A percentile compares a stretch with the other conserved stretches of the same genome.
These are phyloP conservation scores for Quercus variabilis DNA, from an alignment of 306 rosid genomes.

Conservation along the genomic window DNA sequence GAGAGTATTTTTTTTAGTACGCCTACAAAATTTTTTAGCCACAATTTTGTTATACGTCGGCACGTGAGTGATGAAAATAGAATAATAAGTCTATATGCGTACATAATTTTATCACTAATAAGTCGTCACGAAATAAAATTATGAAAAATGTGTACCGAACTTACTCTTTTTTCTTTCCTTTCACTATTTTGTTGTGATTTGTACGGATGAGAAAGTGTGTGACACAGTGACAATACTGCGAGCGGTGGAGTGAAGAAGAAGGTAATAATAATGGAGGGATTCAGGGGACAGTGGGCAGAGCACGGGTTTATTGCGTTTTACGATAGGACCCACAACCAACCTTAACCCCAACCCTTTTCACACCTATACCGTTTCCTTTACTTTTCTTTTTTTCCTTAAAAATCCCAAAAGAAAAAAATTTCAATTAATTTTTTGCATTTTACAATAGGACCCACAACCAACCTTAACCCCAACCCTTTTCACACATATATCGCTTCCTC, in stretches of 20 bases:
- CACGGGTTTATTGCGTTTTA: constrained; percentile 1
- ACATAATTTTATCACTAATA: too few relatives aligned
- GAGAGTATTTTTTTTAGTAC: too few relatives aligned
- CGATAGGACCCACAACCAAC: constrained; percentile 9
- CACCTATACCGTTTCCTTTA: not conserved
- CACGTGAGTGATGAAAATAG: accelerated
- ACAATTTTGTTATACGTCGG: too few relatives aligned
- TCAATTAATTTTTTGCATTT: too few relatives aligned
- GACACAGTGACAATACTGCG: too few relatives aligned
- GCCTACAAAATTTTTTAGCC: too few relatives aligned
- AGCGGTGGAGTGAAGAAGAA: constrained; percentile 9
- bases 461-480: not conserved
- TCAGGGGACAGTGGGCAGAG: not conserved
- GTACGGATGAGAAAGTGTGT: not conserved
- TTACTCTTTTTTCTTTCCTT: too few relatives aligned
- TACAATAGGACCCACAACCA: constrained; percentile 8
- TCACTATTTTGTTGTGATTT: not conserved
- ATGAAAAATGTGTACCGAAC: too few relatives aligned
- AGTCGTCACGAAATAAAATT: accelerated
- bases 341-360: not conserved
- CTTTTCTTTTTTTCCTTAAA: not conserved
- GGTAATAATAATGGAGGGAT: constrained; percentile 18
- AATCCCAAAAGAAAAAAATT: too few relatives aligned
- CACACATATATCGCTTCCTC: not conserved
- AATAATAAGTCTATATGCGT: accelerated